Conservation (phyloP, 331 rosid genomes). For the Spiraea crenata region DNA sequence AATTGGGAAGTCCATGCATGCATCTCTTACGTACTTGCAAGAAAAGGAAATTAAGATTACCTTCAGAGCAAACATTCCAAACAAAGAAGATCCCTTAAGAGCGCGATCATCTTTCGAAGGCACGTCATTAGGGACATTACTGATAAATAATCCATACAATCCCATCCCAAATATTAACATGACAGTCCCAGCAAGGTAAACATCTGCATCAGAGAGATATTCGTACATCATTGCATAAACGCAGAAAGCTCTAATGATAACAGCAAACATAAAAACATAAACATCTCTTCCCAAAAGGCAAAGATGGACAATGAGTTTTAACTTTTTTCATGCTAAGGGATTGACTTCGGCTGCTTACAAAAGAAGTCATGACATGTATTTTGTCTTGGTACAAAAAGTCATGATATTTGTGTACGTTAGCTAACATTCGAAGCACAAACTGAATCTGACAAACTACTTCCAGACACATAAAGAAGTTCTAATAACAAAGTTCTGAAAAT, state of each 20-base stretch:
- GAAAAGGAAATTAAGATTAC: slow-evolving; percentile 32
- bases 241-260: slow-evolving; percentile 7
- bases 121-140: slow-evolving; percentile 60
- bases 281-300: slow-evolving; percentile 7
- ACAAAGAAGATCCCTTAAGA: slow-evolving; percentile 75
- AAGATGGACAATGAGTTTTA: slow-evolving; percentile 3
- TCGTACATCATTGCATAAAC: slow-evolving; percentile 13
- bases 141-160: slow-evolving; percentile 86
- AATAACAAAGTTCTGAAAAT: neutral
- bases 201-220: slow-evolving; percentile 62
- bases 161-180: slow-evolving; percentile 99
- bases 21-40: neutral
- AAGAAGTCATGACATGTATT: neutral
- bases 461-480: neutral
- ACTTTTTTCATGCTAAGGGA: neutral
- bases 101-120: slow-evolving; percentile 64
- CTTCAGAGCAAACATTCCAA: slow-evolving; percentile 95
- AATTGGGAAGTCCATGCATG: neutral
- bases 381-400: neutral
- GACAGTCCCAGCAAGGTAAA: slow-evolving; percentile 97
- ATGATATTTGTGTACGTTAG: neutral
- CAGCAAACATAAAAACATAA: slow-evolving; percentile 3
- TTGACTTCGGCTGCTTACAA: neutral
- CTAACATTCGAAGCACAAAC: neutral
- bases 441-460: neutral